Evolutionary conservation across 148 eudicot genomes (phyloP).

Genomic region (Camellia lanceoleosa): DNA sequence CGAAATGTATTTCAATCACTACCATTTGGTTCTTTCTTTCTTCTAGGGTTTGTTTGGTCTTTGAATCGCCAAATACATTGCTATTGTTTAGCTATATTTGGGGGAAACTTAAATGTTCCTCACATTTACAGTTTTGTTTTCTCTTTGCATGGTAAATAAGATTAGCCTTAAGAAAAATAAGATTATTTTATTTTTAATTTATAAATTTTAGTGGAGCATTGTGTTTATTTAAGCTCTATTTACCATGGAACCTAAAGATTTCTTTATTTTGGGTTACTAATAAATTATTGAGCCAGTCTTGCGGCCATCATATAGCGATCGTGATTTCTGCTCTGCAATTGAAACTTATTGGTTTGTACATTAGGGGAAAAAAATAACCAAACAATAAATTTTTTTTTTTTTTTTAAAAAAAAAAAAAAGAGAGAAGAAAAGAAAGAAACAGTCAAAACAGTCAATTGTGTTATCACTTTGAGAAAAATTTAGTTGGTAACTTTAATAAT

Average conservation of each 20-base stretch:
- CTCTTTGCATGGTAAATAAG: not conserved
- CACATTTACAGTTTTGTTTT: not conserved
- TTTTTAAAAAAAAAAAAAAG: too few relatives aligned
- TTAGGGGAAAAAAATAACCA: too few relatives aligned
- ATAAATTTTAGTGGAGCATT: not conserved
- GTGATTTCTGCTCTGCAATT: too few relatives aligned
- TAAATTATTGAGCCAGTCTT: not conserved
- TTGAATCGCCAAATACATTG: not conserved
- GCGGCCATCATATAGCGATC: not conserved
- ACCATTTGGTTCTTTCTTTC: not conserved
- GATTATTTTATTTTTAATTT: too few relatives aligned
- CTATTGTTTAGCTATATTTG: not conserved
- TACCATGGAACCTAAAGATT: not conserved
- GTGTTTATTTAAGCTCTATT: not conserved
- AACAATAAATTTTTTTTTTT: too few relatives aligned
- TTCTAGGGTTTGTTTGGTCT: not conserved
- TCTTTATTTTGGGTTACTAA: not conserved
- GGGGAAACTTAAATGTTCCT: not conserved
- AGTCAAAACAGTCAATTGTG: too few relatives aligned
- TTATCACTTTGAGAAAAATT: too few relatives aligned
- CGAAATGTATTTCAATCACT: not conserved
- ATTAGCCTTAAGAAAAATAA: too few relatives aligned
- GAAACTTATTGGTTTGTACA: too few relatives aligned
- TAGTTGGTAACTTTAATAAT: too few relatives aligned
- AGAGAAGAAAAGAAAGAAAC: not conserved